Base-by-base conservation (phyloP, 768 basidiomycete genomes). In the Goffeauzyma gilvescens region DNA sequence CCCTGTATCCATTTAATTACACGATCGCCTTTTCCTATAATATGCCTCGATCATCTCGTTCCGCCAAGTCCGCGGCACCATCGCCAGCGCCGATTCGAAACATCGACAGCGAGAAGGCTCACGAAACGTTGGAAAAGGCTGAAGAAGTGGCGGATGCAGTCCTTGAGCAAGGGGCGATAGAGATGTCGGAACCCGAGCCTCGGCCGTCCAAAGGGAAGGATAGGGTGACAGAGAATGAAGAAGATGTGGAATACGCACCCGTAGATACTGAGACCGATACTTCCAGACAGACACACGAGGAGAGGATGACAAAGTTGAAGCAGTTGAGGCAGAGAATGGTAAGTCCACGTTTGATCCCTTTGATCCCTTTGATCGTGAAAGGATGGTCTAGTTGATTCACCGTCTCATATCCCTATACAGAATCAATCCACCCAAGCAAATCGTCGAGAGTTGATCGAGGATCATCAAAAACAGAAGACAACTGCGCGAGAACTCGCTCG, bases 251-350 rank as follows among this genome's bases (percentile, higher is more conserved):
- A 17, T 44, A 44, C 25, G 48, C 27, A 31, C 34, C 26, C 6
- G 35, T 31, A 22, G 41, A 17, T 12, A 50, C 61, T 15, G 54
- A 53, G 4, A 51, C 49, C 15, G 55, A 53, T n/a, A 42, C 44
- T 54, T 44, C 51, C 54, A 24, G 17, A 26, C 32, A 15, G 71
- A 32, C 9, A 2, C 37, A 28, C n/a, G 76, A 79, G 42, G 80
- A 80, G 52, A 68, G 84, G 44, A 76, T 76, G 60, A 74, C 72
- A 15, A 87, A 80, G 67, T 64, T 89, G 63, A 78, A 76, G 21
- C 68, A 76, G 52, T 68, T 93, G 31, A 69, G 82, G 48, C 71
- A 73, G 60, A 77, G 75, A 57, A 83, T 86, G 75, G 89, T 86
- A 40, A 35, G 74, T 69, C 6, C 12, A 15, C 14, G 14, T n/a